phyloP scores from a whole-genome alignment of 176 grass and related monocot genomes.

The Oryza glaberrima region DNA sequence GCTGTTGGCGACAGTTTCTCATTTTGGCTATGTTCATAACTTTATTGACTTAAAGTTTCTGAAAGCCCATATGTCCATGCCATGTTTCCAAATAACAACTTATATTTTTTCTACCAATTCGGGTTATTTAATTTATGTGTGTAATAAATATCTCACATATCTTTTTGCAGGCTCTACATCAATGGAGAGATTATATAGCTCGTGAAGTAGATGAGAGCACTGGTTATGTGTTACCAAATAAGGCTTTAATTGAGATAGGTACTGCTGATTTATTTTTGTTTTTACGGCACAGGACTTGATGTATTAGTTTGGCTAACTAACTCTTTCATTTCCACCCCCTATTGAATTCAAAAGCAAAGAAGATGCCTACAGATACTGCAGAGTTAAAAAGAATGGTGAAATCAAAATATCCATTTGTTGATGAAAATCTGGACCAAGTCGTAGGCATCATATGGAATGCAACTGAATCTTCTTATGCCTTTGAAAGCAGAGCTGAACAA shows the following conservation, averaged over 20 bases:
- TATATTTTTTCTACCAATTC: neutral
- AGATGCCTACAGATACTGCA: slow-evolving; percentile 72
- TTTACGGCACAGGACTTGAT: slow-evolving; percentile 13
- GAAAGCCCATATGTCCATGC: slow-evolving; percentile 27
- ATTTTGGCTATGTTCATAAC: neutral
- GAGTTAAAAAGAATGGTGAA: slow-evolving; percentile 72
- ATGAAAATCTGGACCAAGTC: slow-evolving; percentile 55
- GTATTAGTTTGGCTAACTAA: slow-evolving; percentile 36
- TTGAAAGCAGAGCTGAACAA: slow-evolving; percentile 66
- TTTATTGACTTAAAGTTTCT: neutral
- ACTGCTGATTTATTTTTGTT: slow-evolving; percentile 35
- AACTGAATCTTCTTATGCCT: slow-evolving; percentile 55
- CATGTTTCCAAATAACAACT: neutral
- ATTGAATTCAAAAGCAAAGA: slow-evolving; percentile 69
- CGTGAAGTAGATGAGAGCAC: slow-evolving; percentile 94
- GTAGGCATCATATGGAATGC: slow-evolving; percentile 59
- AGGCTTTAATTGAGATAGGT: slow-evolving; percentile 92
- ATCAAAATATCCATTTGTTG: slow-evolving; percentile 81
- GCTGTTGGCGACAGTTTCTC: neutral
- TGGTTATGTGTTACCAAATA: slow-evolving; percentile 94
- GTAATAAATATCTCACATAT: slow-evolving; percentile 23
- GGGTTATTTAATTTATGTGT: slow-evolving; percentile 7
- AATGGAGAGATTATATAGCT: slow-evolving; percentile 83
- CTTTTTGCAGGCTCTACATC: slow-evolving; percentile 63
- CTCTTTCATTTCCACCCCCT: neutral